These are phyloP conservation scores for Colletotrichum simmondsii DNA, from an alignment of 2,329 filamentous ascomycete species.

Conservation along the genomic window DNA sequence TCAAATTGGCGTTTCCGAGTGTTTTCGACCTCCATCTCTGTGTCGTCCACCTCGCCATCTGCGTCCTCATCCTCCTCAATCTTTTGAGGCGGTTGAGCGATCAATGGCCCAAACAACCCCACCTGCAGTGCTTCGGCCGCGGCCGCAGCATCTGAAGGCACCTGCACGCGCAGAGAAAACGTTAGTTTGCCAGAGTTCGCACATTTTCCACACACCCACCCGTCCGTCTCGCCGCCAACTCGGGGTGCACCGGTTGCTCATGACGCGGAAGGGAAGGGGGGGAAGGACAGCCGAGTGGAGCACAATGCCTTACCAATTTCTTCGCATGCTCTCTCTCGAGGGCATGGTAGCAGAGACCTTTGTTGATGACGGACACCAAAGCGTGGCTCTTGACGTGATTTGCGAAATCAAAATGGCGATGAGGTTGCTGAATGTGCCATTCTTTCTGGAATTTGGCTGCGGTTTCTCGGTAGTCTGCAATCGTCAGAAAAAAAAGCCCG, in stretches of 20 bases:
- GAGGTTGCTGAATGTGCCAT: conserved; percentile 72
- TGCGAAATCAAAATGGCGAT: conserved; percentile 72
- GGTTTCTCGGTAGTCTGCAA: conserved; percentile 73
- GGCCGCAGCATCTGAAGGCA: conserved; percentile 59
- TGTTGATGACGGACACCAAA: conserved; percentile 71
- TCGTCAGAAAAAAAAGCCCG: conserved; percentile 20
- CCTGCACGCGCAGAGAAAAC: conserved; percentile 50
- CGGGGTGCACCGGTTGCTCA: conserved; percentile 20
- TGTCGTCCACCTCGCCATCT: conserved; percentile 50
- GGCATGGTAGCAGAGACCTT: conserved; percentile 70
- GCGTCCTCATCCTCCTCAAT: conserved; percentile 48
- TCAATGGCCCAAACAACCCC: conserved; percentile 69
- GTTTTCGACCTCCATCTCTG: conserved; percentile 52
- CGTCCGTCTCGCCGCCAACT: conserved; percentile 13
- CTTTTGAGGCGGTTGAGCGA: conserved; percentile 55
- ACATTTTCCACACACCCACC: conserved; percentile 36
- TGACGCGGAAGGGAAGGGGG: conserved; percentile 35
- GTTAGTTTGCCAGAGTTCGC: conserved; percentile 47
- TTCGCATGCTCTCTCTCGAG: conserved; percentile 66
- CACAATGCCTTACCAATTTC: conserved; percentile 56
- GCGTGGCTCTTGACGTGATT: conserved; percentile 73
- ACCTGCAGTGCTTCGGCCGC: conserved; percentile 57
- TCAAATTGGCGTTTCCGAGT: conserved; percentile 63
- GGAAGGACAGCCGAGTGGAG: conserved; percentile 17
- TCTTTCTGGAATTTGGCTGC: conserved; percentile 76